These are phyloP conservation scores for Mycena citricolor DNA, from an alignment of 1,284 basidiomycete genomes.

Conservation along the genomic window DNA sequence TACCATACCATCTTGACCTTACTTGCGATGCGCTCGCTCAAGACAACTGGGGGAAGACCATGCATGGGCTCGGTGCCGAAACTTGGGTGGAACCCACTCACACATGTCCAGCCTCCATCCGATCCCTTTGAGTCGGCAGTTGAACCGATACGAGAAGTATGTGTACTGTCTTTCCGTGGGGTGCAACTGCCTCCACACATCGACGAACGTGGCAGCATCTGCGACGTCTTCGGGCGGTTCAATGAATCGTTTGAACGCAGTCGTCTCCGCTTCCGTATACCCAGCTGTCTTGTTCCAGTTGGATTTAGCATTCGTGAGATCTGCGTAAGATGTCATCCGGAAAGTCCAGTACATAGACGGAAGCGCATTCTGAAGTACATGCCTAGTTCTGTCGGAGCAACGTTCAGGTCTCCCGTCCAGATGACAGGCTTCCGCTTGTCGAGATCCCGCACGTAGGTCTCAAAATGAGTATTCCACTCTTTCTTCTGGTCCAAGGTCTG, in stretches of 20 bases:
- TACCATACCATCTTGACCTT: slow-evolving; percentile 55
- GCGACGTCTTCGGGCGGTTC: slow-evolving; percentile 36
- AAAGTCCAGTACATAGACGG: not conserved
- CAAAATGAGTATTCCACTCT: slow-evolving; percentile 76
- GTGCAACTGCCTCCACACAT: slow-evolving; percentile 80
- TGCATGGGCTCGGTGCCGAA: too few species aligned
- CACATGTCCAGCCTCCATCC: slow-evolving; percentile 89
- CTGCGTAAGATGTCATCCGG: slow-evolving; percentile 34
- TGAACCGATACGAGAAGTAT: slow-evolving; percentile 85
- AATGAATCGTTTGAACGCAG: slow-evolving; percentile 66
- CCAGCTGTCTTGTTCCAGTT: slow-evolving; percentile 84
- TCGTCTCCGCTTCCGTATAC: slow-evolving; percentile 78
- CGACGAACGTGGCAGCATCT: slow-evolving; percentile 58
- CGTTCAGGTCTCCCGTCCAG: slow-evolving; percentile 89
- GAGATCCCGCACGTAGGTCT: slow-evolving; percentile 66
- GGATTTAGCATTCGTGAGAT: slow-evolving; percentile 61
- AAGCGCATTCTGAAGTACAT: too few species aligned
- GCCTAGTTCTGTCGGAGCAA: slow-evolving; percentile 77
- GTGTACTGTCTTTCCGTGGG: slow-evolving; percentile 73
- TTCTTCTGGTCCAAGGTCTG: slow-evolving; percentile 76
- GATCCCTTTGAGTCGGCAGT: slow-evolving; percentile 76
- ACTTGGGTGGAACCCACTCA: too few species aligned
- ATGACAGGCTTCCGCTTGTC: slow-evolving; percentile 82
- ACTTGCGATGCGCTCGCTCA: slow-evolving; percentile 65
- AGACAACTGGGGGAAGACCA: slow-evolving; percentile 50